Conservation (phyloP, 2,329 filamentous ascomycete species). For the Lachnellula subtilissima region DNA sequence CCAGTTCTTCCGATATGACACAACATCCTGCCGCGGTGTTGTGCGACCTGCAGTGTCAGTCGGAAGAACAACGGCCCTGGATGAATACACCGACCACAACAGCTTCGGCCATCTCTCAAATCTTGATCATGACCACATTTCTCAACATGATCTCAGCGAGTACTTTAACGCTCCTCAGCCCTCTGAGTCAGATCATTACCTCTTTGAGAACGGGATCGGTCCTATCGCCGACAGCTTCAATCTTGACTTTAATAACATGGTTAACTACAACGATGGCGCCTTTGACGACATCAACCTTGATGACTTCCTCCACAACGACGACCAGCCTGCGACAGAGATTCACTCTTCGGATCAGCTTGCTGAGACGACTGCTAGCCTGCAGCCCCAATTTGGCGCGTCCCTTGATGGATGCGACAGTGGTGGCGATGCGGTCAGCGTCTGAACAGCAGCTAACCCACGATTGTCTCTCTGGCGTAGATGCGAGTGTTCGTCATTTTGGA, state of each 20-base stretch:
- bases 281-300: conserved; percentile 48
- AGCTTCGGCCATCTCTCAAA: conserved; percentile 31
- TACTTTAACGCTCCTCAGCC: conserved; percentile 65
- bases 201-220: conserved; percentile 72
- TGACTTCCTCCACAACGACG: conserved; percentile 49
- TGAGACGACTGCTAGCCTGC: conserved; percentile 59
- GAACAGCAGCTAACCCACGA: conserved; percentile 34
- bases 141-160: conserved; percentile 64
- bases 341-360: conserved; percentile 33
- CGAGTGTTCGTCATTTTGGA: conserved; percentile 21
- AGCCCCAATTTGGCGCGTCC: conserved; percentile 71
- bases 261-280: conserved; percentile 54
- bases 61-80: conserved; percentile 48
- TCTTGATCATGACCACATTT: conserved; percentile 54
- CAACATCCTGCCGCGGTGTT: conserved; percentile 99
- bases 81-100: conserved; percentile 24
- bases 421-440: conserved; percentile 67
- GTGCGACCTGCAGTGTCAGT: conserved; percentile 99
- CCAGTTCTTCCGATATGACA: conserved; percentile 73
- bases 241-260: conserved; percentile 65
- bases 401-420: conserved; percentile 68
- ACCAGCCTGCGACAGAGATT: conserved; percentile 30
- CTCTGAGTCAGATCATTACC: conserved; percentile 66
- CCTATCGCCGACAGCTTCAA: conserved; percentile 64
- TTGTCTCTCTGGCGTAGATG: conserved; percentile 29